phyloP scores from a whole-genome alignment of 768 basidiomycete species.

The Boletus barrowsii region DNA sequence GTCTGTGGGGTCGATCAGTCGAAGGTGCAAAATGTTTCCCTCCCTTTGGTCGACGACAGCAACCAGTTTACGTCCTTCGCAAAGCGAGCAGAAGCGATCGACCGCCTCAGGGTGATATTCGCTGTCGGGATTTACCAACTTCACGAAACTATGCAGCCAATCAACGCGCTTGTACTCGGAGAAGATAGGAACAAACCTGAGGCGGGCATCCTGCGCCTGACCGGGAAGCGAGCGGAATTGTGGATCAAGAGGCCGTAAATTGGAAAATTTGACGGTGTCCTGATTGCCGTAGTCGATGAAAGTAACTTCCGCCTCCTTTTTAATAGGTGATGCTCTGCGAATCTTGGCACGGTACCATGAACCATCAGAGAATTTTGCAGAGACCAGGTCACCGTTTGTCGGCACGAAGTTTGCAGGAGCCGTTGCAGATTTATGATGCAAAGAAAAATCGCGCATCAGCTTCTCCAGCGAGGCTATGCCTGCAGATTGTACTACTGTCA shows the following conservation, averaged over 20 bases:
- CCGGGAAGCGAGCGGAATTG: constrained; percentile 88
- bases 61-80: constrained; percentile 92
- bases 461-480: constrained; percentile 91
- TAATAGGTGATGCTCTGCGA: constrained; percentile 77
- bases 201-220: constrained; percentile 91
- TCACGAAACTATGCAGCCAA: constrained; percentile 65
- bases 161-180: background rate
- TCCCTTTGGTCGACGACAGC: constrained; percentile 94
- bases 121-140: constrained; percentile 72
- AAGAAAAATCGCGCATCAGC: constrained; percentile 90
- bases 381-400: constrained; percentile 84
- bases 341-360: constrained; percentile 96
- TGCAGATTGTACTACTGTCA: constrained; percentile 28
- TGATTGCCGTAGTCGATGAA: constrained; percentile 98
- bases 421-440: constrained; percentile 71
- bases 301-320: constrained; percentile 91
- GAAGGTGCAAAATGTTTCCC: constrained; percentile 74
- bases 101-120: constrained; percentile 87
- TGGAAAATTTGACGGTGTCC: constrained; percentile 77
- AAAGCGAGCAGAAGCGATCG: constrained; percentile 79
- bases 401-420: constrained; percentile 72
- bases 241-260: constrained; percentile 84
- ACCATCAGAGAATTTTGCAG: constrained; percentile 92
- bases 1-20: constrained; percentile 87
- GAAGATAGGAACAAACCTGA: constrained; percentile 52